phyloP scores from a whole-genome alignment of 306 rosid species.

The Adenanthera pavonina region DNA sequence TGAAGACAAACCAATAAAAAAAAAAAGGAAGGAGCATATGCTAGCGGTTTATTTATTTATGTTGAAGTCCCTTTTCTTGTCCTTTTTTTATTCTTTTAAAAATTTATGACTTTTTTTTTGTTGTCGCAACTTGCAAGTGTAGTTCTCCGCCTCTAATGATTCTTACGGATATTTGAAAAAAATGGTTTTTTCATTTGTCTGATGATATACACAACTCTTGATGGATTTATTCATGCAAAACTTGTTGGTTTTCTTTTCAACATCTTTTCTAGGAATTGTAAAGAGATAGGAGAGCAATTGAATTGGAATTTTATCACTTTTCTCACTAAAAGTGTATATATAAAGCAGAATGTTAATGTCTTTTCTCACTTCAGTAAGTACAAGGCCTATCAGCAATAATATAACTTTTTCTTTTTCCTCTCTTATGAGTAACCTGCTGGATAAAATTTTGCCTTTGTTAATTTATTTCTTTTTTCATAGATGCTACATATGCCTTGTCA shows the following conservation, averaged over 20 bases:
- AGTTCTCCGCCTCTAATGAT: neutral
- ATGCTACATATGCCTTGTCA: too few species aligned
- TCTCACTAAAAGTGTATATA: too few species aligned
- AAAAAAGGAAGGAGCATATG: slow-evolving; percentile 32
- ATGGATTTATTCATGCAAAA: slow-evolving; percentile 1
- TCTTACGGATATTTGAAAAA: slow-evolving; percentile 5
- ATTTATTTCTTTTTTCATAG: too few species aligned
- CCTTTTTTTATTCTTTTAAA: neutral
- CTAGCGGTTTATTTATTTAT: neutral
- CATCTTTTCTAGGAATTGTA: neutral
- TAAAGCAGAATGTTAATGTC: too few species aligned
- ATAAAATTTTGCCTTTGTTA: too few species aligned
- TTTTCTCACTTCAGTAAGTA: too few species aligned
- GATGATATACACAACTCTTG: neutral
- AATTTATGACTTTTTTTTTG: slow-evolving; percentile 13
- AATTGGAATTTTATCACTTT: too few species aligned
- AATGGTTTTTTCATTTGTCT: slow-evolving; percentile 21
- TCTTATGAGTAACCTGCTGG: too few species aligned
- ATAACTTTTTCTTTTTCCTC: too few species aligned
- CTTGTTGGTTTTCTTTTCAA: neutral
- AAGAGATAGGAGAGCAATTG: too few species aligned
- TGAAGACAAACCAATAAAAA: neutral
- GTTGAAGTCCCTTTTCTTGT: neutral
- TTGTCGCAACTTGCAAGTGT: slow-evolving; percentile 6
- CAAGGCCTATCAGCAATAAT: too few species aligned